Base-by-base conservation (phyloP, 768 basidiomycete genomes). In the Glaciozyma martinii region DNA sequence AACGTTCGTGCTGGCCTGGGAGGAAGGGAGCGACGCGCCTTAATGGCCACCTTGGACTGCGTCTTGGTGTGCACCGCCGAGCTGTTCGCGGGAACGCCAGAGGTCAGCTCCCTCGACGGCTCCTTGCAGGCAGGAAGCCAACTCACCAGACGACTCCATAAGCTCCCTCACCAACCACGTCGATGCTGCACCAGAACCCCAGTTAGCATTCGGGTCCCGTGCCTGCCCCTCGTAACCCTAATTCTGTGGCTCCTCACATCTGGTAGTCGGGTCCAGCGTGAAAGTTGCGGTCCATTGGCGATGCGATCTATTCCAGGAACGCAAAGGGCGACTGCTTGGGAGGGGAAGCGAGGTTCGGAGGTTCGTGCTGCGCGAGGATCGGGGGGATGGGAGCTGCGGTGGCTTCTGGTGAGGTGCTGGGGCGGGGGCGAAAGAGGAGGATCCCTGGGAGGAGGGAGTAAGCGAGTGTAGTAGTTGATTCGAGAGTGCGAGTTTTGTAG, bases 31-130 rank as follows among this genome's bases (percentile, higher is more conserved):
- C 27, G 12, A 46, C 65, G 19, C 33, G 62, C 60, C 56, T 95
- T 95, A 81, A 95, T 92, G 61, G 93, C 93, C 66, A 98, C 94
- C 77, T 90, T 90, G 65, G 89, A 86, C 59, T 86, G 85, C 59
- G 88, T 89, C 3, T 90, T 86, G 66, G 84, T 76, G 75, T 98
- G 92, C 5, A 92, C 79, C 7, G 93, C 93, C 29, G 92, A 93
- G 77, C 73, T 75, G 60, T 42, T 54, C 12, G 27, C n/a, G n/a
- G 52, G 32, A 8, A 40, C 3, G 53, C 29, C 43, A 37, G 8
- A 16, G 3, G 44, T 56, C 65, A 61, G 55, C 60, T 30, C 44
- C 21, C 15, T 15, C 15, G 12, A n/a, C n/a, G n/a, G 49, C 25
- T 25, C 25, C 49, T 27, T 6, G 12, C 19, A 47, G 18, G 46